Percentiles rank a stretch among this genome's conserved stretches.
phyloP scores from a whole-genome alignment of 2,329 filamentous ascomycete species.

The Balansia obtecta region DNA sequence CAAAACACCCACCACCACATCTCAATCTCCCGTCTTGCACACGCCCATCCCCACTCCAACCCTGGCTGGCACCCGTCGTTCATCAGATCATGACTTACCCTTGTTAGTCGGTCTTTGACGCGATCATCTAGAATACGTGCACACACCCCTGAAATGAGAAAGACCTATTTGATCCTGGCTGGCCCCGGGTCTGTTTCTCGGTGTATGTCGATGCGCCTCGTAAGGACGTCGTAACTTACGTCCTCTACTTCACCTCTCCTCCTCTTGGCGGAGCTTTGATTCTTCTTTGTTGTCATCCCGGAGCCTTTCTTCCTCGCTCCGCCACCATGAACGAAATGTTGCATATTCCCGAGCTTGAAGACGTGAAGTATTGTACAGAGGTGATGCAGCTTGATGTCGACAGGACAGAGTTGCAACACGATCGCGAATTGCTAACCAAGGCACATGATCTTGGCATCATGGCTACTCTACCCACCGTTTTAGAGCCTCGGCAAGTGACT shows the following conservation, averaged over 20 bases:
- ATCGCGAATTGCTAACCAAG: constrained; percentile 23
- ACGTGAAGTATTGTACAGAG: constrained; percentile 25
- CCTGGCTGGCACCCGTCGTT: background rate
- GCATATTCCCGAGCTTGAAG: constrained; percentile 26
- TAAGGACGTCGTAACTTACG: background rate
- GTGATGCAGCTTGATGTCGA: constrained; percentile 24
- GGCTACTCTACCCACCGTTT: constrained; percentile 12
- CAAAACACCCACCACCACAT: background rate
- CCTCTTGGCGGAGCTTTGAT: background rate
- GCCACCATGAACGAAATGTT: constrained; percentile 4
- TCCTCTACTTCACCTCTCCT: background rate
- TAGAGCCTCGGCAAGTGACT: constrained; percentile 22
- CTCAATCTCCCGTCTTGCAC: background rate
- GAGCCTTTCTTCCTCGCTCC: background rate
- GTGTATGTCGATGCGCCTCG: background rate
- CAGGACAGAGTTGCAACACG: constrained; percentile 26
- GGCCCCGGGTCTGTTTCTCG: background rate
- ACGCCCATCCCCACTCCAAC: background rate
- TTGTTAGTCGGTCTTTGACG: background rate
- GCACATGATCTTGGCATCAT: constrained; percentile 24
- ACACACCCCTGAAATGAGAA: background rate
- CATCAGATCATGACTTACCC: background rate
- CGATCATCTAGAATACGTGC: background rate
- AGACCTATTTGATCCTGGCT: constrained; percentile 4
- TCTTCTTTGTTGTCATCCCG: too few species aligned